Base-by-base conservation (phyloP, 2,329 filamentous ascomycete genomes). In the Colletotrichum viniferum region DNA sequence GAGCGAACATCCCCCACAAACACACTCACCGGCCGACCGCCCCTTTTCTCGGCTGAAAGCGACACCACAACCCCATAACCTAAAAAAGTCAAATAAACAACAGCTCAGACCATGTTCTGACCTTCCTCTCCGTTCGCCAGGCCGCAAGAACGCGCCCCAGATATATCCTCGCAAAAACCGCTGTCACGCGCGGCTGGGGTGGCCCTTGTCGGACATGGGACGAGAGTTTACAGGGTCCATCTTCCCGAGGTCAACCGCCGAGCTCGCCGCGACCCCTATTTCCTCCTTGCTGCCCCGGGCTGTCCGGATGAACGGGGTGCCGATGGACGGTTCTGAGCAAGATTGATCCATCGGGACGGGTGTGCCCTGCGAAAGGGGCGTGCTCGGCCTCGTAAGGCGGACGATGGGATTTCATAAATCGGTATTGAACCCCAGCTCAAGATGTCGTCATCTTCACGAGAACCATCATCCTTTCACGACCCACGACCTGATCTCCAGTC, bases 171-270 rank as follows among this genome's bases (percentile, higher is more conserved):
- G 43, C 43, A 7, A 52, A 52, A 48, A 12, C n/a, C 6, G 43
- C n/a, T 21, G 43, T 52, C 43, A 24, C n/a, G 43, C 43, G 43
- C 43, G 9, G 60, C 67, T 2, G 36, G 72, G 72, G n/a, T 68
- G 16, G 30, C 26, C 73, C 73, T 60, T 73, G 73, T 26, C 64
- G 3, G 13, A 67, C 36, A 71, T 63, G 72, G 55, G 55, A 62
- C 21, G 68, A 67, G 52, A 16, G 69, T 71, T 72, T 67, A 16
- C 69, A 71, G 62, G 62, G 67, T 24, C 69, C 5, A 24, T 52
- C 43, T 7, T 52, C 43, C 43, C 43, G 43, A 13, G n/a, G n/a
- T 62, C 14, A 26, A 52, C 43, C n/a, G 43, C 69, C 58, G 69
- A 52, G 55, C 43, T 38, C 16, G 36, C 21, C 65, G 26, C n/a